phyloP scores from a whole-genome alignment of 73 alveolate species.

The Stentor roeselii region DNA sequence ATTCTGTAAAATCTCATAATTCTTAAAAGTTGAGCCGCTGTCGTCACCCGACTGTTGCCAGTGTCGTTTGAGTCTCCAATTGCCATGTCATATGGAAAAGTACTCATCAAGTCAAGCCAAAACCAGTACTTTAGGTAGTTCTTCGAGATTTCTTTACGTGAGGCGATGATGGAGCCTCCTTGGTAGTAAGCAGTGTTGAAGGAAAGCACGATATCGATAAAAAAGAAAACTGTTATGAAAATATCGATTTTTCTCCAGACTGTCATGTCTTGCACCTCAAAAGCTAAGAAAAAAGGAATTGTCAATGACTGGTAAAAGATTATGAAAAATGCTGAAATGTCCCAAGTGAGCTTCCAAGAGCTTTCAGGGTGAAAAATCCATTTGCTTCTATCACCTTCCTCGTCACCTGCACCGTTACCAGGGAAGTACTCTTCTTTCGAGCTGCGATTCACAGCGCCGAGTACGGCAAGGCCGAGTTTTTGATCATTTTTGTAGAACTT shows the following conservation, averaged over 20 bases:
- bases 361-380: constrained; percentile 48
- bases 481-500: too few species aligned
- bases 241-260: constrained; percentile 28
- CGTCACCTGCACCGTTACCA: constrained; percentile 5
- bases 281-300: constrained; percentile 52
- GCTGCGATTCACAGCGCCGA: background rate
- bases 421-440: constrained; percentile 25
- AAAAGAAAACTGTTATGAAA: constrained; percentile 32
- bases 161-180: constrained; percentile 51
- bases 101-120: constrained; percentile 53
- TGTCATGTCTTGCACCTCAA: constrained; percentile 46
- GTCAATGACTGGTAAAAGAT: constrained; percentile 52
- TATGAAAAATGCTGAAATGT: constrained; percentile 33
- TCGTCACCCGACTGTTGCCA: constrained; percentile 8
- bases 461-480: background rate
- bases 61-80: constrained; percentile 25
- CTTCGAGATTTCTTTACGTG: constrained; percentile 49
- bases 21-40: constrained; percentile 50
- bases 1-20: constrained; percentile 59
- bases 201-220: constrained; percentile 44
- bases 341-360: constrained; percentile 48
- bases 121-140: constrained; percentile 67
- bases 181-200: constrained; percentile 70
- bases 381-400: constrained; percentile 16
- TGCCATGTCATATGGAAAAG: constrained; percentile 65